These are phyloP conservation scores for Blastobotrys indianensis DNA, from an alignment of 1,139 yeast genomes.

Conservation along the genomic window DNA sequence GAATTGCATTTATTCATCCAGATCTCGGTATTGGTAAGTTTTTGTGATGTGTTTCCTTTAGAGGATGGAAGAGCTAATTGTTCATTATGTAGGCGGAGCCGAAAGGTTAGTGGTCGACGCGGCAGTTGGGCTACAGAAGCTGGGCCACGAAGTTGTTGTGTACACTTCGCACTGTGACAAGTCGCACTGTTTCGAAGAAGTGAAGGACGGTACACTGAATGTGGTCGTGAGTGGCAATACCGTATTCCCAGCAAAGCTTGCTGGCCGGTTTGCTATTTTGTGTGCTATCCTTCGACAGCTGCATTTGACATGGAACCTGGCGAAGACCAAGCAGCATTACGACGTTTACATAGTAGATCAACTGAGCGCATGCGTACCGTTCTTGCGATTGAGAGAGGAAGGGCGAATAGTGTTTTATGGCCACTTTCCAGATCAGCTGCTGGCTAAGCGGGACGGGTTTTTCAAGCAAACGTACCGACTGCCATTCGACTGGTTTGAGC, in stretches of 20 bases:
- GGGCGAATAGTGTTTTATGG: conserved; percentile 72
- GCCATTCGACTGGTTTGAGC: conserved; percentile 81
- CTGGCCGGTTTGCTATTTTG: conserved; percentile 65
- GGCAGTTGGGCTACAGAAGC: conserved; percentile 74
- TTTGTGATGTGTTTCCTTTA: not conserved
- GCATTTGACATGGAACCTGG: conserved; percentile 50
- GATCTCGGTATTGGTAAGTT: conserved; percentile 73
- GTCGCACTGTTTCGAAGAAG: conserved; percentile 86
- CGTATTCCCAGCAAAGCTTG: conserved; percentile 61
- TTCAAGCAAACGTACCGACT: conserved; percentile 62
- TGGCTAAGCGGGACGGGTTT: conserved; percentile 54
- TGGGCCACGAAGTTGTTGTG: conserved; percentile 60
- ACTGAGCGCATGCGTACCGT: conserved; percentile 76
- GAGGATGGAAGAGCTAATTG: not conserved
- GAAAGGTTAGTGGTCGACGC: conserved; percentile 94
- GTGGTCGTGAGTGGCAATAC: conserved; percentile 75
- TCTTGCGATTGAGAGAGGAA: conserved; percentile 45
- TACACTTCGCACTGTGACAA: conserved; percentile 88
- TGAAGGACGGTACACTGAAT: conserved; percentile 47
- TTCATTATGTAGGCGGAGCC: conserved; percentile 61
- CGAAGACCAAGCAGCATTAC: conserved; percentile 46
- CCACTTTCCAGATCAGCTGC: conserved; percentile 88
- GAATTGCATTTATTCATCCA: conserved; percentile 86
- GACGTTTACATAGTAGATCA: conserved; percentile 87
- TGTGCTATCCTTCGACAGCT: conserved; percentile 84